phyloP scores from a whole-genome alignment of 768 basidiomycete species.

The Boletales sp. region DNA sequence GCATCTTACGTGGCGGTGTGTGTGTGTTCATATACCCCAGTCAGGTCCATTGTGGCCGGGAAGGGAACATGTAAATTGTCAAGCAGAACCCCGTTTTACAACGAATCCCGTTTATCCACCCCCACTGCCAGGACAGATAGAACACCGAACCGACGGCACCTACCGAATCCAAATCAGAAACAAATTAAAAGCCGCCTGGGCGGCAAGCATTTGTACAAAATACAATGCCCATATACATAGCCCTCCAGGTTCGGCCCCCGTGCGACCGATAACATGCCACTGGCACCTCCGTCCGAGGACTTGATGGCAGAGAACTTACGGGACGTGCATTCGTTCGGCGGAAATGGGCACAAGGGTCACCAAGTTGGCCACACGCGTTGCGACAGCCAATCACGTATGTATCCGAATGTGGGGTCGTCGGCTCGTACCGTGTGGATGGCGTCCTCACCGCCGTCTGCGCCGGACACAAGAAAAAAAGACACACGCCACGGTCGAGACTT shows the following conservation, averaged over 20 bases:
- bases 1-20: constrained; percentile 3
- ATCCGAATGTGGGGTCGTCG: background rate
- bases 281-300: background rate
- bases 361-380: background rate
- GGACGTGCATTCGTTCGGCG: background rate
- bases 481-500: constrained; percentile 5
- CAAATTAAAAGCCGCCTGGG: constrained; percentile 15
- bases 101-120: too few species aligned
- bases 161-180: constrained; percentile 1
- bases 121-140: too few species aligned
- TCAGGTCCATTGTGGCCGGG: constrained; percentile 1
- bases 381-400: background rate
- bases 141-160: background rate
- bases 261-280: background rate
- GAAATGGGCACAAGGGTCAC: background rate
- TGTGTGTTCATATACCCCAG: constrained; percentile 1
- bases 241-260: constrained; percentile 8
- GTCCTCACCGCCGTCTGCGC: background rate
- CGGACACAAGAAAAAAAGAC: background rate
- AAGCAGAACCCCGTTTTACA: too few species aligned
- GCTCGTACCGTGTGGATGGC: constrained; percentile 1
- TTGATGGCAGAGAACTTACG: background rate
- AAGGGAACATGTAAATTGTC: background rate
- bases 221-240: constrained; percentile 5
- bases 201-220: constrained; percentile 10